A percentile compares a stretch with the other conserved stretches of the same genome.
Conservation (phyloP, 208 protist species). For the Leishmania tropica region DNA sequence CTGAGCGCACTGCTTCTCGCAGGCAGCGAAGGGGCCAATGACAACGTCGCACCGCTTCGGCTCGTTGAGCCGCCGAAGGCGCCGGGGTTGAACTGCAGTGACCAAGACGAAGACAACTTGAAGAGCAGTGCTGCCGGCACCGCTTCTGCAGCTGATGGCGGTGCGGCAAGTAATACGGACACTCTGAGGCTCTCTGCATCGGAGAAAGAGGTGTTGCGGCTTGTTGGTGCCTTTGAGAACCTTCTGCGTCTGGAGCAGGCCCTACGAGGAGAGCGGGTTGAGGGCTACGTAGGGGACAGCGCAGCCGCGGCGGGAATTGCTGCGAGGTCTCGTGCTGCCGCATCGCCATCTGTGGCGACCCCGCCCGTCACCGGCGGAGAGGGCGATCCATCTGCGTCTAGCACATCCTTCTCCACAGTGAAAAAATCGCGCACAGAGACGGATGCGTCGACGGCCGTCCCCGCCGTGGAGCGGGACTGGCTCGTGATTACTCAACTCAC, state of each 20-base stretch:
- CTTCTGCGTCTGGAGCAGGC: conserved; percentile 69
- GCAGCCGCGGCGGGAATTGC: neutral
- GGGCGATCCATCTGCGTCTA: neutral
- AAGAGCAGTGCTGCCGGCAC: neutral
- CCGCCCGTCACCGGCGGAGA: conserved; percentile 12
- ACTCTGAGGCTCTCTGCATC: conserved; percentile 10
- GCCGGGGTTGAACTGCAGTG: neutral
- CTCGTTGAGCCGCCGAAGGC: neutral
- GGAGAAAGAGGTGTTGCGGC: conserved; percentile 58
- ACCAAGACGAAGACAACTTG: neutral
- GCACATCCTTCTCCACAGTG: neutral
- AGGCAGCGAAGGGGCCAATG: conserved; percentile 8
- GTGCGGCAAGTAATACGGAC: neutral
- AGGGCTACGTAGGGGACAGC: conserved; percentile 15
- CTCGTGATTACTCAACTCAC: conserved; percentile 64
- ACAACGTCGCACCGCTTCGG: conserved; percentile 9
- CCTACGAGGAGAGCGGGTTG: conserved; percentile 12
- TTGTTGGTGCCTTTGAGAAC: conserved; percentile 84
- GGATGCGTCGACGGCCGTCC: neutral
- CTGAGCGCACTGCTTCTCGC: conserved; percentile 58
- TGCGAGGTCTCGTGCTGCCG: neutral
- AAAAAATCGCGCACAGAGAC: conserved; percentile 16
- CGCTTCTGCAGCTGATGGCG: conserved; percentile 3
- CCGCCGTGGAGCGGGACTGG: conserved; percentile 35
- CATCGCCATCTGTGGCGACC: conserved; percentile 8